Conservation (phyloP, 345 rosid species). For the Anacardium occidentale region DNA sequence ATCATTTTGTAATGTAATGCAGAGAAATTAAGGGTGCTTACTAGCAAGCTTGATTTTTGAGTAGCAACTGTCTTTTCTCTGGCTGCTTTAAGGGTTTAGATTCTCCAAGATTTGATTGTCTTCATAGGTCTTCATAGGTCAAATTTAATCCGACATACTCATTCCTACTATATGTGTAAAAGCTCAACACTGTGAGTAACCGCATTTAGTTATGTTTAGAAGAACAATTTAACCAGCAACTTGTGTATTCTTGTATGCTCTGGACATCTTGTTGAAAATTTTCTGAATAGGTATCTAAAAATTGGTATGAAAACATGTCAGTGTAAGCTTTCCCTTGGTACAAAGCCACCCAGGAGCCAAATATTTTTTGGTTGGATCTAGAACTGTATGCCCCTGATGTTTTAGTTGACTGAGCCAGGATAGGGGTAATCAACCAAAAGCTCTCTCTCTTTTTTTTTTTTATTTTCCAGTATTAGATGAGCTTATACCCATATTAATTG, state of each 20-base stretch:
- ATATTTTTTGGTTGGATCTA: background rate
- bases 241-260: background rate
- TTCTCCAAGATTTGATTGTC: background rate
- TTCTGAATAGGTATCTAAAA: background rate
- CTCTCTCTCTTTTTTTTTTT: background rate
- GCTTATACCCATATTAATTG: background rate
- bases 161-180: background rate
- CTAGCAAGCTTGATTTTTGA: background rate
- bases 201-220: background rate
- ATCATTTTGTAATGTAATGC: background rate
- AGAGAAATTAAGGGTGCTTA: background rate
- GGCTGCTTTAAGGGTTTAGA: background rate
- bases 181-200: background rate
- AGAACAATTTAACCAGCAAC: background rate
- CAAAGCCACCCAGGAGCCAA: background rate
- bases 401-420: background rate
- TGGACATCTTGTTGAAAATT: background rate
- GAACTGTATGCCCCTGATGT: background rate
- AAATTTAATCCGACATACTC: background rate
- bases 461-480: background rate
- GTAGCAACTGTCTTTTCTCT: background rate
- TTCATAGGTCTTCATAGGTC: background rate
- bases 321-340: background rate
- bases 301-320: background rate
- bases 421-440: background rate